Base-by-base conservation (phyloP, 2,329 filamentous ascomycete genomes). In the Lasiodiplodia gonubiensis region DNA sequence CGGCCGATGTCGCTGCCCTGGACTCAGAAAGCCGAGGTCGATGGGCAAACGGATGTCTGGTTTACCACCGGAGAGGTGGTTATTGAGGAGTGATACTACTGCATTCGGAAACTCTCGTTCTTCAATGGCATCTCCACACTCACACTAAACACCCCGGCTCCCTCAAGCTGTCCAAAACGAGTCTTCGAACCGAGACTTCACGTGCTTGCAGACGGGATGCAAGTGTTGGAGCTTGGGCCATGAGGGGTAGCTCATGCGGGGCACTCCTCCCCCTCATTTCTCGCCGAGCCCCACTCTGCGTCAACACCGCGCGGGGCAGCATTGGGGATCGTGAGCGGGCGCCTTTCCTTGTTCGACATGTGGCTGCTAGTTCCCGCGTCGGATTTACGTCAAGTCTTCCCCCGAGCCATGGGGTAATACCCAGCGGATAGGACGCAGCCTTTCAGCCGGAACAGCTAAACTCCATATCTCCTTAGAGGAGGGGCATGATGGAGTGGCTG, bases 181-280 rank as follows among this genome's bases (percentile, higher is more conserved):
- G 30, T 8, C 8, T 33, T 23, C 21, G 10, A 25, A 10, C 3
- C 48, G 48, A n/a, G 27, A 33, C 0, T 53, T 30, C 51, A 54
- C 49, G 49, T 52, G 49, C 21, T 52, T 52, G 49, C n/a, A n/a
- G n/a, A 27, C 11, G 23, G 49, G 18, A 42, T 6, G 18, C 30
- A 42, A 21, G 12, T 35, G 42, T 42, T 18, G 42, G 42, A 61
- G 57, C 39, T 61, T 16, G 57, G 46, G 25, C 57, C 57, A 61
- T 51, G 57, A 61, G 57, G 57, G 57, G 57, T 61, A 61, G 42
- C 37, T 46, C 21, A 46, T 61, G 57, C 57, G 57, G 57, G 57
- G 57, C 25, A 61, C 10, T 10, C 16, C 8, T 11, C n/a, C 23
- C 27, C 33, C 37, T 37, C 51, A 21, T 33, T 57, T 23, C 18